Evolutionary conservation across 495 filamentous ascomycete species (phyloP).

Genomic region (Penicilliopsis zonata): DNA sequence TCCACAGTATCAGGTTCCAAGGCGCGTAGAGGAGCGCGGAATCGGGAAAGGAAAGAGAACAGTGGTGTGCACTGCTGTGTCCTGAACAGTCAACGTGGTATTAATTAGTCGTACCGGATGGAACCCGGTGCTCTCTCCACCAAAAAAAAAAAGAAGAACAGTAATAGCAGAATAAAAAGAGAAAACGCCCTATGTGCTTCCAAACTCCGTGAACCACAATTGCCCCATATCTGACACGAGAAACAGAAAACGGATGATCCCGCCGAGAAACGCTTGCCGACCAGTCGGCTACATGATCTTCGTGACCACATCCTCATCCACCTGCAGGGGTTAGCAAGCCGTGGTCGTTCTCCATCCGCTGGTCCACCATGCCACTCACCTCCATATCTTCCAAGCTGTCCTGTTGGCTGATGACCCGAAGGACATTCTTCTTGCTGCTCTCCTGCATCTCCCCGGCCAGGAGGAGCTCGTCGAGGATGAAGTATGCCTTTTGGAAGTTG

Average conservation of each 20-base stretch:
- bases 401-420: conserved; percentile 88
- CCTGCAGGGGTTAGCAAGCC: conserved; percentile 51
- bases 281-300: conserved; percentile 71
- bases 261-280: conserved; percentile 9
- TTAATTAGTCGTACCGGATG: conserved; percentile 24
- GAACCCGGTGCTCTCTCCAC: not conserved
- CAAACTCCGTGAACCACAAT: too few species aligned
- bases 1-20: conserved; percentile 11
- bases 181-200: not conserved
- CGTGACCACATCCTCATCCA: conserved; percentile 85
- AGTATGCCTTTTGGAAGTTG: conserved; percentile 99
- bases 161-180: conserved; percentile 7
- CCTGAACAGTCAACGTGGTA: conserved; percentile 19
- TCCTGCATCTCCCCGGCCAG: conserved; percentile 97
- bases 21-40: conserved; percentile 16
- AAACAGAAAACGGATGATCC: conserved; percentile 13
- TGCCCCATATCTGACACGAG: conserved; percentile 4
- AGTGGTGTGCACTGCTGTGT: too few species aligned
- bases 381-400: conserved; percentile 95
- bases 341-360: conserved; percentile 69
- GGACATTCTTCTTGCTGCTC: conserved; percentile 96
- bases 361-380: conserved; percentile 57
- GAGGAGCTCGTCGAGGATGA: conserved; percentile 93
- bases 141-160: conserved; percentile 8
- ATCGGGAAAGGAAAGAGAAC: too few species aligned